phyloP scores from a whole-genome alignment of 2,329 filamentous ascomycete species.

The Allantophomopsis cytisporea region DNA sequence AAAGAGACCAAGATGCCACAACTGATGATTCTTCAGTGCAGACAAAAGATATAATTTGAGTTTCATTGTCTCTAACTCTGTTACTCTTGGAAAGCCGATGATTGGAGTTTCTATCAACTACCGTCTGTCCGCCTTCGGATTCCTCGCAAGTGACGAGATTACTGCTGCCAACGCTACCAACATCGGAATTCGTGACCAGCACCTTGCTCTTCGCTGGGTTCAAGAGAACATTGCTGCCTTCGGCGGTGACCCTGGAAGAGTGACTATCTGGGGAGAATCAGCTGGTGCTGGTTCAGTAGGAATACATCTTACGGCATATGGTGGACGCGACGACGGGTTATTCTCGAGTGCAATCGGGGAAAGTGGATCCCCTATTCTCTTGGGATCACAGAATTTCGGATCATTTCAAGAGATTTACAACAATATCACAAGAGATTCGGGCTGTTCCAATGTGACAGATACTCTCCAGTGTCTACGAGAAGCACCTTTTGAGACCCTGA shows the following conservation, averaged over 20 bases:
- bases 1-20: too few relatives aligned
- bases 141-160: constrained; percentile 40
- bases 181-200: constrained; percentile 47
- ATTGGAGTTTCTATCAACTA: constrained; percentile 42
- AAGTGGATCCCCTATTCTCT: constrained; percentile 23
- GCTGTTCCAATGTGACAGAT: constrained; percentile 5
- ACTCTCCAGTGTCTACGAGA: constrained; percentile 14
- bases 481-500: constrained; percentile 17
- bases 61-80: constrained; percentile 34
- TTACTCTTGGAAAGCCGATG: constrained; percentile 19
- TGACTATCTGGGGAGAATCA: constrained; percentile 30
- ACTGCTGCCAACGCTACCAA: constrained; percentile 41
- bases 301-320: constrained; percentile 38
- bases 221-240: constrained; percentile 35
- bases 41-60: constrained; percentile 29
- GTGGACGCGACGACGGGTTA: constrained; percentile 37
- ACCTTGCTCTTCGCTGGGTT: constrained; percentile 42
- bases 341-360: constrained; percentile 38
- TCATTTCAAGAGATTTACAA: constrained; percentile 17
- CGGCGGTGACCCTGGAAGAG: constrained; percentile 24
- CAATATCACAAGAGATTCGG: constrained; percentile 19
- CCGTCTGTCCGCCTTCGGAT: constrained; percentile 52
- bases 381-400: constrained; percentile 7
- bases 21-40: neutral
- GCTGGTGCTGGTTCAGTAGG: constrained; percentile 31